These are phyloP conservation scores for Zarea fungicola DNA, from an alignment of 2,329 filamentous ascomycete species.

Conservation along the genomic window DNA sequence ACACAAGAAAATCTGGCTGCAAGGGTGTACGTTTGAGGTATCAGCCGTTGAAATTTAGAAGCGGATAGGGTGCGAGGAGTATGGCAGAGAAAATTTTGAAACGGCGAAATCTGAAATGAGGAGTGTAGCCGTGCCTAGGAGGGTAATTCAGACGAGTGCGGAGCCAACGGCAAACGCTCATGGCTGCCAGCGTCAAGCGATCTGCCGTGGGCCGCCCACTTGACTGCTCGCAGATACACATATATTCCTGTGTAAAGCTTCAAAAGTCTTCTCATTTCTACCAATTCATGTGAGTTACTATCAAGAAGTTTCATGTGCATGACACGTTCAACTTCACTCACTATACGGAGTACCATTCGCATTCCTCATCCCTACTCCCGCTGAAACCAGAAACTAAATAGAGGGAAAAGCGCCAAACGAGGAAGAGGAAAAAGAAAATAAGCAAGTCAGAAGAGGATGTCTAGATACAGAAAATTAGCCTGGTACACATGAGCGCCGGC, in stretches of 20 bases:
- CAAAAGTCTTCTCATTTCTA: conserved; percentile 9
- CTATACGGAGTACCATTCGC: conserved; percentile 7
- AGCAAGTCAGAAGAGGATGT: conserved; percentile 11
- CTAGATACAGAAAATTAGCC: conserved; percentile 11
- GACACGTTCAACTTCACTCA: neutral
- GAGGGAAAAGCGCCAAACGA: neutral
- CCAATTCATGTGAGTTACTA: conserved; percentile 1
- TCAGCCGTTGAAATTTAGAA: no score
- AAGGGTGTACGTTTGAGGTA: no score
- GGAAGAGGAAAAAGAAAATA: neutral
- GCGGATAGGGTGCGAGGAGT: no score
- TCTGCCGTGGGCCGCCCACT: no score
- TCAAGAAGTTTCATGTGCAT: neutral
- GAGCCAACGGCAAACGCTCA: no score
- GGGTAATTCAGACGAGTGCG: no score
- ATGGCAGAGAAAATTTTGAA: no score
- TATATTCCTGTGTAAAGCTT: neutral
- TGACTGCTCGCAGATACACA: neutral
- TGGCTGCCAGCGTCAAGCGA: no score
- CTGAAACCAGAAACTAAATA: conserved; percentile 11
- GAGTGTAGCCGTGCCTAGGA: no score
- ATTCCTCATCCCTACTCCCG: conserved; percentile 5
- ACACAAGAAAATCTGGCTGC: no score
- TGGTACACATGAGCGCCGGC: neutral
- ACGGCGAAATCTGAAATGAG: no score